phyloP scores from a whole-genome alignment of 352 stramenopile genomes.

The Globisporangium orthogonon region DNA sequence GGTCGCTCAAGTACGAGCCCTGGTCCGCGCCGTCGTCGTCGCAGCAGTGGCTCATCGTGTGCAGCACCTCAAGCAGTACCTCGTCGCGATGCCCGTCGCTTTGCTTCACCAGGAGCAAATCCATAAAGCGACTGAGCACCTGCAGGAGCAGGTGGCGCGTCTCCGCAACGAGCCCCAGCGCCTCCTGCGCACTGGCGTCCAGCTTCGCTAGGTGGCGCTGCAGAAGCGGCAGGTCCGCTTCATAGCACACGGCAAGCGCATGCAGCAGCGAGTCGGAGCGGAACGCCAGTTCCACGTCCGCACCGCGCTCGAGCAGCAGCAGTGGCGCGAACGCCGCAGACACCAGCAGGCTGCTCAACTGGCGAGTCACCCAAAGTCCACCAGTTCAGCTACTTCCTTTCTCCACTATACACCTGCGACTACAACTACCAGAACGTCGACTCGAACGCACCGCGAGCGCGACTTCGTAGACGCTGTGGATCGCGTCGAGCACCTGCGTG shows the following conservation, averaged over 20 bases:
- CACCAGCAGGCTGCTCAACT: slow-evolving; percentile 19
- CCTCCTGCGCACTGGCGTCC: slow-evolving; percentile 27
- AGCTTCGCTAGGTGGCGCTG: slow-evolving; percentile 38
- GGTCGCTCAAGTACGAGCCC: slow-evolving; percentile 65
- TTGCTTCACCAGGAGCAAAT: slow-evolving; percentile 28
- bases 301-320: slow-evolving; percentile 28
- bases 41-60: slow-evolving; percentile 53
- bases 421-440: not conserved
- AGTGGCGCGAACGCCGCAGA: slow-evolving; percentile 12
- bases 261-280: slow-evolving; percentile 33
- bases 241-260: slow-evolving; percentile 51
- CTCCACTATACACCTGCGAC: not conserved
- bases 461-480: slow-evolving; percentile 35
- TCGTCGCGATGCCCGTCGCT: slow-evolving; percentile 21
- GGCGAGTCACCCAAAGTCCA: not conserved
- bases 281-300: slow-evolving; percentile 20
- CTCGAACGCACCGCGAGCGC: slow-evolving; percentile 28
- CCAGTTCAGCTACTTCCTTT: too few relatives aligned
- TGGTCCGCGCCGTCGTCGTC: slow-evolving; percentile 42
- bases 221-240: slow-evolving; percentile 38
- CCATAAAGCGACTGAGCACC: slow-evolving; percentile 27
- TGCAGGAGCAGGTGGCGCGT: slow-evolving; percentile 35
- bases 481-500: slow-evolving; percentile 32
- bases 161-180: slow-evolving; percentile 36
- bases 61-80: slow-evolving; percentile 45